Evolutionary conservation across 2,329 filamentous ascomycete genomes (phyloP).

Genomic region (Arthrobotrys megalospora): DNA sequence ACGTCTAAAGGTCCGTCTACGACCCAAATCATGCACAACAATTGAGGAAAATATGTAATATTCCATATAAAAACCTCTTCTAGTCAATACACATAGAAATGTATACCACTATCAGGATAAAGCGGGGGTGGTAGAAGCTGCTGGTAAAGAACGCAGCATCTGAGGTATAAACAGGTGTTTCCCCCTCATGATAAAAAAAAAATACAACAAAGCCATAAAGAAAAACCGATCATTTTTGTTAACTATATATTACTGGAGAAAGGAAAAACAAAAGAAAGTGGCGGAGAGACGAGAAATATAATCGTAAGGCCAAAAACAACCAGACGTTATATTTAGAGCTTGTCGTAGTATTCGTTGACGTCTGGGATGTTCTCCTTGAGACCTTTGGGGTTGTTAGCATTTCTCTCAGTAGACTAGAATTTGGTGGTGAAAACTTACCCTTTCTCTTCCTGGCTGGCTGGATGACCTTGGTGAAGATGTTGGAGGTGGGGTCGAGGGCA

Average conservation of each 20-base stretch:
- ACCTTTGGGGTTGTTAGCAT: background rate
- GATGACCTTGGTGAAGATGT: constrained; percentile 85
- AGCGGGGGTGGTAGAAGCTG: constrained; percentile 10
- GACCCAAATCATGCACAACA: background rate
- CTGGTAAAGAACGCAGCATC: constrained; percentile 15
- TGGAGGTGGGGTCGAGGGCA: constrained; percentile 84
- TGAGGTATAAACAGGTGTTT: constrained; percentile 25
- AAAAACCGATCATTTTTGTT: constrained; percentile 40
- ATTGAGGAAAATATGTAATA: constrained; percentile 52
- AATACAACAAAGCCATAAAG: constrained; percentile 23
- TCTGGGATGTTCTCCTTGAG: constrained; percentile 67
- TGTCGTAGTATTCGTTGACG: constrained; percentile 89
- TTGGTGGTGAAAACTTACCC: constrained; percentile 77
- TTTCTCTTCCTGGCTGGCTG: constrained; percentile 97
- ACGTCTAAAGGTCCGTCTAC: background rate
- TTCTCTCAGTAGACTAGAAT: constrained; percentile 65
- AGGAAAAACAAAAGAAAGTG: constrained; percentile 58
- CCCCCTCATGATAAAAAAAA: constrained; percentile 14
- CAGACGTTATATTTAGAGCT: constrained; percentile 79
- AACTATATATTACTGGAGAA: constrained; percentile 55
- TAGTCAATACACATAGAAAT: constrained; percentile 50
- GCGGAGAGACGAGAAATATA: constrained; percentile 53
- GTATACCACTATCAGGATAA: constrained; percentile 44
- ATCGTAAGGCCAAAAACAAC: constrained; percentile 15
- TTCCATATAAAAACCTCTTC: constrained; percentile 60